Conservation (phyloP, 306 rosid genomes). For the Vigna reflexopilosa region DNA sequence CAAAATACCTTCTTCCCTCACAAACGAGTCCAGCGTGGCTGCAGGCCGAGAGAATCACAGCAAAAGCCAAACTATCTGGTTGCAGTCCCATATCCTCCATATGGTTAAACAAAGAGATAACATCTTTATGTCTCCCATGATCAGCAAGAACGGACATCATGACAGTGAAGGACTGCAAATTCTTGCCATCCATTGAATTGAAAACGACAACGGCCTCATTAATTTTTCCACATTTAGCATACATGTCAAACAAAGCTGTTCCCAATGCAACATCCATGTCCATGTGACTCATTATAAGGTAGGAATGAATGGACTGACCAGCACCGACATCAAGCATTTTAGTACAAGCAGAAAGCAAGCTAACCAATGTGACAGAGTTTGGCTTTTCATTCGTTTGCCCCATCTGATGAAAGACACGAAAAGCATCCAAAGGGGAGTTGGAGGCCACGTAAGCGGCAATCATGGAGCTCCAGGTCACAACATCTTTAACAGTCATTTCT, state of each 20-base stretch:
- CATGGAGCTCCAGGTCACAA: conserved; percentile 72
- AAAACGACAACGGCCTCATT: conserved; percentile 53
- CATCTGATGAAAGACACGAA: conserved; percentile 53
- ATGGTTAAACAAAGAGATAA: conserved; percentile 49
- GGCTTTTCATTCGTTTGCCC: conserved; percentile 43
- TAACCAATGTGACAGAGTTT: conserved; percentile 62
- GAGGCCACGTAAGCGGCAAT: conserved; percentile 57
- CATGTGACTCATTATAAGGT: conserved; percentile 41
- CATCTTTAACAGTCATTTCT: conserved; percentile 60
- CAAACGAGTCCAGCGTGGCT: conserved; percentile 70
- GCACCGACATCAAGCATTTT: conserved; percentile 40
- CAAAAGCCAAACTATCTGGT: conserved; percentile 62
- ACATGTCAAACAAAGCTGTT: conserved; percentile 66
- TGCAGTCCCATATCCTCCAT: conserved; percentile 58
- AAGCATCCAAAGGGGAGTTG: conserved; percentile 45
- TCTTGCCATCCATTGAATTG: conserved; percentile 55
- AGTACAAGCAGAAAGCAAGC: conserved; percentile 66
- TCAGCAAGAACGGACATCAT: conserved; percentile 74
- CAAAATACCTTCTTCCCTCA: conserved; percentile 61
- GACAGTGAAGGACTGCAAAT: conserved; percentile 67
- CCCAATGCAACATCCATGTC: conserved; percentile 58
- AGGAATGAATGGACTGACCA: conserved; percentile 62
- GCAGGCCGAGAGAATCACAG: conserved; percentile 70
- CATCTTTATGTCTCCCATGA: conserved; percentile 56
- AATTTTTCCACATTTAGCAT: conserved; percentile 61